These are phyloP conservation scores for Populus hybrid DNA, from an alignment of 441 rosid species.

Conservation along the genomic window DNA sequence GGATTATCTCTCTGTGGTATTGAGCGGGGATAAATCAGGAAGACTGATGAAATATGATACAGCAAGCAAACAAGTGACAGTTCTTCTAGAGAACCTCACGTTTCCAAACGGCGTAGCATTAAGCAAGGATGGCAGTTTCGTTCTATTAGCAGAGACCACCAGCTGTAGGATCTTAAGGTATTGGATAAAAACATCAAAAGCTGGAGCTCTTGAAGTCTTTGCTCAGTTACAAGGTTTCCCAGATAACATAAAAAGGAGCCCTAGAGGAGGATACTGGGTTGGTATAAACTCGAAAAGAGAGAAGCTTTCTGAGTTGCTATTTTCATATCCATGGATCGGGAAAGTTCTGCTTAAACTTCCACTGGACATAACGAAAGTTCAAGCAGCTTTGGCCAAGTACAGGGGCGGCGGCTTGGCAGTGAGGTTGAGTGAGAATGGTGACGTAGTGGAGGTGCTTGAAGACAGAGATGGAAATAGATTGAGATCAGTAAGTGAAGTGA, in stretches of 20 bases:
- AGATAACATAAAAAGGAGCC: constrained; percentile 36
- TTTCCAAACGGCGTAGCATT: constrained; percentile 47
- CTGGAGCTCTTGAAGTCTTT: constrained; percentile 18
- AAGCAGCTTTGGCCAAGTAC: constrained; percentile 32
- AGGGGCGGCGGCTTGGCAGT: constrained; percentile 53
- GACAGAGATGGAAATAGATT: constrained; percentile 29
- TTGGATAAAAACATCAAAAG: constrained; percentile 14
- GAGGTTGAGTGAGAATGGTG: constrained; percentile 56
- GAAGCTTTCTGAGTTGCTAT: constrained; percentile 28
- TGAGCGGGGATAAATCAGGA: constrained; percentile 42
- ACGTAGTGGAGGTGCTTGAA: constrained; percentile 39
- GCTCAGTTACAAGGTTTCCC: constrained; percentile 26
- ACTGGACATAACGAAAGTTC: constrained; percentile 36
- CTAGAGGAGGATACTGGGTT: constrained; percentile 43
- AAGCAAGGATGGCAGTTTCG: constrained; percentile 35
- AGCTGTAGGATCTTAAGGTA: constrained; percentile 26
- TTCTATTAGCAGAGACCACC: constrained; percentile 34
- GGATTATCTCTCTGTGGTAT: constrained; percentile 23
- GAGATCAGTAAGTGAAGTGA: constrained; percentile 58
- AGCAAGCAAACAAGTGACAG: constrained; percentile 29
- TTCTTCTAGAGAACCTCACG: constrained; percentile 24
- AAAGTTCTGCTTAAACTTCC: constrained; percentile 36
- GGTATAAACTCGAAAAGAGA: constrained; percentile 41
- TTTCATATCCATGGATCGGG: constrained; percentile 46
- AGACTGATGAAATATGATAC: constrained; percentile 51